A percentile compares a stretch with the other conserved stretches of the same genome.
These are phyloP conservation scores for Chalciporus pseudorubinellus DNA, from an alignment of 768 basidiomycete species.

Conservation along the genomic window DNA sequence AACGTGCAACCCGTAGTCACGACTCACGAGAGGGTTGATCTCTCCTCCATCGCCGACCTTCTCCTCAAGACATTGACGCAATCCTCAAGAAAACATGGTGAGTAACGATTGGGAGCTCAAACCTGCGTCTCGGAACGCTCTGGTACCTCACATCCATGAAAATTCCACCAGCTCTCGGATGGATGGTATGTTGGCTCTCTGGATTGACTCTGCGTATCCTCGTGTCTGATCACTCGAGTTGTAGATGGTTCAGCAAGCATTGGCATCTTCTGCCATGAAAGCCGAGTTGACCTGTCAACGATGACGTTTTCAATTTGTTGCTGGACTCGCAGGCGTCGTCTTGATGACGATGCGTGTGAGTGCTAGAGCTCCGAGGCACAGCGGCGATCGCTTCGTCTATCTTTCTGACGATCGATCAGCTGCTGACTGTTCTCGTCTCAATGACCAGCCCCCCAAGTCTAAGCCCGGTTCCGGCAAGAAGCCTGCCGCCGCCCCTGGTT, in stretches of 20 bases:
- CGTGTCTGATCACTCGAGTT: slow-evolving; percentile 24
- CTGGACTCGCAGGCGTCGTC: slow-evolving; percentile 38
- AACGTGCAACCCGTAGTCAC: not conserved
- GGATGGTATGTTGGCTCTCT: slow-evolving; percentile 48
- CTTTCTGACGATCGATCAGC: slow-evolving; percentile 19
- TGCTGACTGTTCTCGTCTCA: slow-evolving; percentile 67
- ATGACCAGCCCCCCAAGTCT: slow-evolving; percentile 83
- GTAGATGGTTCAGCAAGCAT: slow-evolving; percentile 26
- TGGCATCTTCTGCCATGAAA: slow-evolving; percentile 15
- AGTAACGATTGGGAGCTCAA: slow-evolving; percentile 31
- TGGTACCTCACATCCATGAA: slow-evolving; percentile 38
- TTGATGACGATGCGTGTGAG: slow-evolving; percentile 25
- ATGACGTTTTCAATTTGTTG: slow-evolving; percentile 38
- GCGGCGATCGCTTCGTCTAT: slow-evolving; percentile 28
- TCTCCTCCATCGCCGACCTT: not conserved
- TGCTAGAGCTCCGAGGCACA: slow-evolving; percentile 55
- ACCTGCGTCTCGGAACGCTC: slow-evolving; percentile 36
- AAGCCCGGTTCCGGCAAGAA: slow-evolving; percentile 76
- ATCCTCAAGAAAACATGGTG: slow-evolving; percentile 56
- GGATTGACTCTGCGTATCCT: slow-evolving; percentile 33
- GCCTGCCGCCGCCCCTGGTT: slow-evolving; percentile 81
- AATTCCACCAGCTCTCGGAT: slow-evolving; percentile 32
- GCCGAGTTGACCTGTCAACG: slow-evolving; percentile 39
- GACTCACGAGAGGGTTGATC: no score
- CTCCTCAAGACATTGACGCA: slow-evolving; percentile 20